phyloP scores from a whole-genome alignment of 495 filamentous ascomycete genomes.

The Trichocladium antarcticum region DNA sequence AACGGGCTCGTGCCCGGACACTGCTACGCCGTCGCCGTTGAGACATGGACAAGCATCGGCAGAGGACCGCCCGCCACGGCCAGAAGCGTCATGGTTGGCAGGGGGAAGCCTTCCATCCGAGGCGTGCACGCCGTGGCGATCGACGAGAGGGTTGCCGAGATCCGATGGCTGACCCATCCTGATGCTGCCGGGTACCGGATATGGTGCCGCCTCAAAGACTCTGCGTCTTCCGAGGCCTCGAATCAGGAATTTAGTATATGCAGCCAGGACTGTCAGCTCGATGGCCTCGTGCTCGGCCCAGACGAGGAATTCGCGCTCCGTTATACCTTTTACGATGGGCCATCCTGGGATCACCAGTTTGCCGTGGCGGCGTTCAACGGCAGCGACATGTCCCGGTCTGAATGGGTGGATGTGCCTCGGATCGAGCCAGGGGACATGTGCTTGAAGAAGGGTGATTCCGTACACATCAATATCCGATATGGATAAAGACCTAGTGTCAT shows the following conservation, averaged over 20 bases:
- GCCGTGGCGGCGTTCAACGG: slow-evolving; percentile 16
- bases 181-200: slow-evolving; percentile 3
- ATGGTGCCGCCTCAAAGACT: too few relatives aligned
- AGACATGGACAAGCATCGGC: slow-evolving; percentile 14
- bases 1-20: slow-evolving; percentile 10
- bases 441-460: neutral
- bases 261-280: too few relatives aligned
- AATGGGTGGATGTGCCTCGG: slow-evolving; percentile 10
- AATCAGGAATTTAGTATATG: too few relatives aligned
- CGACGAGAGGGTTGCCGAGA: neutral
- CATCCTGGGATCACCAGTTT: slow-evolving; percentile 9
- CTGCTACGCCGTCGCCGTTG: slow-evolving; percentile 7
- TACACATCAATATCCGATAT: slow-evolving; percentile 3
- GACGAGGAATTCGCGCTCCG: too few relatives aligned
- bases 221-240: too few relatives aligned
- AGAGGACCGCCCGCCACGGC: slow-evolving; percentile 3
- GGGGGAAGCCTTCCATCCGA: neutral
- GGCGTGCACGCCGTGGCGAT: neutral
- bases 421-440: neutral
- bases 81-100: slow-evolving; percentile 10
- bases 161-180: slow-evolving; percentile 4
- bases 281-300: too few relatives aligned
- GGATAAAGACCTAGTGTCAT: neutral
- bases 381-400: slow-evolving; percentile 4
- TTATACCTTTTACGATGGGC: too few relatives aligned